phyloP scores from a whole-genome alignment of 441 rosid genomes.

The Erodium moschatum region DNA sequence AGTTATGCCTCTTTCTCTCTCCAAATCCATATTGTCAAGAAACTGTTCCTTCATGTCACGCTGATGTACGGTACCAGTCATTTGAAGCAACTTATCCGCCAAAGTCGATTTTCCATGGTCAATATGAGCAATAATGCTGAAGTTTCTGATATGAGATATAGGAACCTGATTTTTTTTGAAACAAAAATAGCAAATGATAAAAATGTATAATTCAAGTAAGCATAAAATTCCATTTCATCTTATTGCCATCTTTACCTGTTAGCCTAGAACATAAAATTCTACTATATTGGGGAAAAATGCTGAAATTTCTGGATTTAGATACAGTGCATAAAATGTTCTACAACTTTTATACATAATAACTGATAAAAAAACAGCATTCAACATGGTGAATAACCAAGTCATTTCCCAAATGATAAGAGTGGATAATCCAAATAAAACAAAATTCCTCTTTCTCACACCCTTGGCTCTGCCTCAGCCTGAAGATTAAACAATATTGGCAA shows the following conservation, averaged over 20 bases:
- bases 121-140: conserved; percentile 84
- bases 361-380: background rate
- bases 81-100: conserved; percentile 89
- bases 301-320: too few species aligned
- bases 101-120: conserved; percentile 95
- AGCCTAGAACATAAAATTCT: too few species aligned
- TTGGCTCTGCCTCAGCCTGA: background rate
- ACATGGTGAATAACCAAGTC: too few species aligned
- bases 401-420: background rate
- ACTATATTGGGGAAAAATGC: too few species aligned
- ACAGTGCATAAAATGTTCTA: too few species aligned
- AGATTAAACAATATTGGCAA: background rate
- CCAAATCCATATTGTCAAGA: conserved; percentile 96
- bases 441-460: background rate
- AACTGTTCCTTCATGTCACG: conserved; percentile 97
- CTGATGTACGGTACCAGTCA: conserved; percentile 85
- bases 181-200: background rate
- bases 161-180: conserved; percentile 45
- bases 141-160: conserved; percentile 63
- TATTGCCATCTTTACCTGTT: background rate
- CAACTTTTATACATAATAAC: background rate
- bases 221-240: background rate
- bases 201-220: background rate
- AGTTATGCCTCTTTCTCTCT: conserved; percentile 94
- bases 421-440: background rate